Base-by-base conservation (phyloP, 345 rosid species). In the Raphanus sativus region DNA sequence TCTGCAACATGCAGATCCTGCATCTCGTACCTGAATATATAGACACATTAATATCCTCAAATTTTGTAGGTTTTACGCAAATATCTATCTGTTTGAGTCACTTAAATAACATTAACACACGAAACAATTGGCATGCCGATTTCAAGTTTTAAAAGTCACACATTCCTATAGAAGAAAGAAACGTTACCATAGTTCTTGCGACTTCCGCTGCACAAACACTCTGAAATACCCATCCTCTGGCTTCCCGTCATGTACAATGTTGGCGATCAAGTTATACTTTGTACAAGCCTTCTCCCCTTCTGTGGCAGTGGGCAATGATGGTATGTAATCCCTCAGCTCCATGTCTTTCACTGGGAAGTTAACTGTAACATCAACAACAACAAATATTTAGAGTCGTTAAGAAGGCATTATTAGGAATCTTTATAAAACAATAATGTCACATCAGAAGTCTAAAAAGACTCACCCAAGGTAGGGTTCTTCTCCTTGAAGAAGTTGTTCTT, bases 1-100 rank as follows among this genome's bases (percentile, higher is more conserved):
- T 96, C 99, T 0, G 96, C 92, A 69, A 96, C 98, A 63, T 90
- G 98, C 62, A 96, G 77, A 89, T 96, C 98, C 83, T 96, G 99
- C 94, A 96, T 96, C 86, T 93, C 98, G 59, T 96, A 95, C 98
- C 98, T 96, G 87, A 81, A 79, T 34, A 11, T 13, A 50, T 16
- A 0, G 62, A 29, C 29, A 60, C 21, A 21, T 25, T 15, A 52
- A 2, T 52, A n/a, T 32, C 2, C 30, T 12, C 21, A 21, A 21
- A 21, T 21, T 21, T 21, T 21, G 21, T 48, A 40, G 0, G 8
- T 50, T 69, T 13, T 25, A 30, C 3, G 50, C 60, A 28, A n/a
- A 25, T 48, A 3, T 33, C 29, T 36, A 24, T 64, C 33, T 24
- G 65, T 73, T 62, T 28, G 11, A 32, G 21, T 21, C 21, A 54